Evolutionary conservation across 306 rosid species (phyloP).

Genomic region (Trifolium subterraneum): DNA sequence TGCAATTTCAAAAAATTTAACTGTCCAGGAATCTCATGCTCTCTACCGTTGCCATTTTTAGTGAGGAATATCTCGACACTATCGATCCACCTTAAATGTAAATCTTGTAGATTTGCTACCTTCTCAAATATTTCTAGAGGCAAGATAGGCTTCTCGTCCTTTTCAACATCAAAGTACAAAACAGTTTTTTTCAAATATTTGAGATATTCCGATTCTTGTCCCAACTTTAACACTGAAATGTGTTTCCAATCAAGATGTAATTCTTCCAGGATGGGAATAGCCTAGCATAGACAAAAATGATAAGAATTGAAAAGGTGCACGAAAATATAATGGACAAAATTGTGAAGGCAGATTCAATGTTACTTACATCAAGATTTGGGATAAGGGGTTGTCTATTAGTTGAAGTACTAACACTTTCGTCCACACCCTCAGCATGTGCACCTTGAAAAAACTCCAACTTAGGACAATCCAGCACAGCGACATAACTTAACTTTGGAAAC

Average conservation of each 20-base stretch:
- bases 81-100: fast-evolving
- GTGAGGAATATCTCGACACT: not conserved
- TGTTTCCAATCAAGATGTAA: not conserved
- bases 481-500: not conserved
- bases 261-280: not conserved
- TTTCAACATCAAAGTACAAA: not conserved
- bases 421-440: not conserved
- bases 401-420: not conserved
- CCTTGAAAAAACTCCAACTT: not conserved
- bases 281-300: conserved; percentile 15
- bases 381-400: conserved; percentile 1
- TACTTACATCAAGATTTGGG: conserved; percentile 5
- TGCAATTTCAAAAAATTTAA: not conserved
- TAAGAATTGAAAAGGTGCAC: not conserved
- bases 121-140: not conserved
- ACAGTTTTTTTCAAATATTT: not conserved
- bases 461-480: not conserved
- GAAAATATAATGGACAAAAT: fast-evolving
- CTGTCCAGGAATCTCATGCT: not conserved
- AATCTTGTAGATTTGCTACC: not conserved
- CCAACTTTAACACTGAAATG: not conserved
- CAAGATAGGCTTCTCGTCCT: not conserved
- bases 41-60: too few relatives aligned
- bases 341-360: not conserved
- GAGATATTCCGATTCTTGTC: not conserved